phyloP scores from a whole-genome alignment of 495 filamentous ascomycete genomes.

The Terfezia claveryi region DNA sequence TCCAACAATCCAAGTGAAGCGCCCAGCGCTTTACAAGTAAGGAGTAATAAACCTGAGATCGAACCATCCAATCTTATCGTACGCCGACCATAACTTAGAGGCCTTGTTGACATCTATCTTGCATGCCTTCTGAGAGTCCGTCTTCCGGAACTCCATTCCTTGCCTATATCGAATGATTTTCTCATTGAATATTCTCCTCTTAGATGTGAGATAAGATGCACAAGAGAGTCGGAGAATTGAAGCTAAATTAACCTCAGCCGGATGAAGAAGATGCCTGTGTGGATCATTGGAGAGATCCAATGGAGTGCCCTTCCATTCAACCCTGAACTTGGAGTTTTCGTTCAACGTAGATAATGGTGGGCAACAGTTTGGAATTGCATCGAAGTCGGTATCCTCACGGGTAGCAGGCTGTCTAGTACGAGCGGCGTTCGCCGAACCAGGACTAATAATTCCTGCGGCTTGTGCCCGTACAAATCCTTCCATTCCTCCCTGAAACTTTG shows the following conservation, averaged over 20 bases:
- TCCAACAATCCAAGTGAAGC: neutral
- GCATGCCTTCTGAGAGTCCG: constrained; percentile 89
- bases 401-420: constrained; percentile 23
- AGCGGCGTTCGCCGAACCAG: neutral
- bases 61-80: constrained; percentile 79
- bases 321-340: constrained; percentile 51
- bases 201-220: constrained; percentile 83
- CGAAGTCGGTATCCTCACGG: constrained; percentile 72
- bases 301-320: constrained; percentile 67
- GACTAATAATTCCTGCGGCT: neutral
- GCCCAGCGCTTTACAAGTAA: neutral
- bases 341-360: constrained; percentile 46
- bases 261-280: constrained; percentile 51
- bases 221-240: constrained; percentile 64
- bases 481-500: neutral
- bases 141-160: constrained; percentile 84
- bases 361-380: constrained; percentile 53
- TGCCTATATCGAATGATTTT: constrained; percentile 45
- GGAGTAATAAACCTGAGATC: constrained; percentile 25
- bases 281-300: constrained; percentile 64
- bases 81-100: constrained; percentile 82
- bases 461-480: neutral
- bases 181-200: constrained; percentile 74
- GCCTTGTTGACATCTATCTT: constrained; percentile 99
- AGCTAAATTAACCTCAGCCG: constrained; percentile 58